Percentiles rank a stretch among this genome's conserved stretches.
phyloP scores from a whole-genome alignment of 495 filamentous ascomycete genomes.

The Lasiosphaeria hispida region DNA sequence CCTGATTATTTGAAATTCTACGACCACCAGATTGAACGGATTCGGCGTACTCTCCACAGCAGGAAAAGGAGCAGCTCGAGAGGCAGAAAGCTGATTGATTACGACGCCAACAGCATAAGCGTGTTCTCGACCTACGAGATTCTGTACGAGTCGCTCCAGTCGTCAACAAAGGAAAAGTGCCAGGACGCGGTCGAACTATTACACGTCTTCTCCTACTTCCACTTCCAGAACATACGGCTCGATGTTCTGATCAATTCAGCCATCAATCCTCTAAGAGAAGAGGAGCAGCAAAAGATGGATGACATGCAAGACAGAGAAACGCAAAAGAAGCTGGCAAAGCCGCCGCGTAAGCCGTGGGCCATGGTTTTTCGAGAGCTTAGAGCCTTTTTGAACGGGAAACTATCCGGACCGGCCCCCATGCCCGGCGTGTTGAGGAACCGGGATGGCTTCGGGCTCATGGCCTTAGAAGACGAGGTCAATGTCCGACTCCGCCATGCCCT shows the following conservation, averaged over 20 bases:
- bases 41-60: not conserved
- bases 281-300: not conserved
- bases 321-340: not conserved
- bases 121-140: conserved; percentile 16
- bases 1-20: conserved; percentile 6
- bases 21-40: not conserved
- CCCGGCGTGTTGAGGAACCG: not conserved
- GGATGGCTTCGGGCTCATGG: not conserved
- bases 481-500: conserved; percentile 3
- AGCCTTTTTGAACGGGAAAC: not conserved
- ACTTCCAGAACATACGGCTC: conserved; percentile 6
- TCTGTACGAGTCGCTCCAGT: not conserved
- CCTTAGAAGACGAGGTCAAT: conserved; percentile 4
- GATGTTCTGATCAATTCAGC: conserved; percentile 2
- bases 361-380: not conserved
- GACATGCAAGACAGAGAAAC: not conserved
- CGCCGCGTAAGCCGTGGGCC: not conserved
- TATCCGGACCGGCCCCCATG: not conserved
- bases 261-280: conserved; percentile 4
- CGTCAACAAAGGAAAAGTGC: not conserved
- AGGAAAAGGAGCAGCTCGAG: not conserved
- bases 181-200: conserved; percentile 8
- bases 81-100: not conserved
- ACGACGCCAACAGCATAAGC: not conserved
- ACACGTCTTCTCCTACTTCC: conserved; percentile 13